Evolutionary conservation across 129 eudicot genomes (phyloP).

Genomic region (Ambrosia trifida): DNA sequence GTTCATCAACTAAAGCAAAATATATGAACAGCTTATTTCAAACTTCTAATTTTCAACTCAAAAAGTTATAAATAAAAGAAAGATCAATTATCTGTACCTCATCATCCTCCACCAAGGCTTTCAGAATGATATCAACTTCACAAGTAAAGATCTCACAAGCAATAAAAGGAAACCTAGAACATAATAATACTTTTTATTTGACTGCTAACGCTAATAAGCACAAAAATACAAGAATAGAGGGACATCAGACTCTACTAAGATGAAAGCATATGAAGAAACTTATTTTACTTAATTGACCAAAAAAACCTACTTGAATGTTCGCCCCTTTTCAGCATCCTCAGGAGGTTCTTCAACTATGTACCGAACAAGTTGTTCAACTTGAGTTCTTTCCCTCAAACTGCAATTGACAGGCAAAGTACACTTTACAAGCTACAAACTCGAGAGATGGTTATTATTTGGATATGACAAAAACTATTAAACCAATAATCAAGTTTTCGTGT

Average conservation of each 20-base stretch:
- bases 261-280: constrained; percentile 15
- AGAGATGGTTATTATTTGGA: background rate
- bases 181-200: constrained; percentile 17
- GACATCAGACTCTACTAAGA: constrained; percentile 15
- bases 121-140: constrained; percentile 89
- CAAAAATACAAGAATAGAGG: constrained; percentile 1
- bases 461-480: constrained; percentile 1
- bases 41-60: constrained; percentile 19
- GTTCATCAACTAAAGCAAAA: constrained; percentile 70
- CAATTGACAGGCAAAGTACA: constrained; percentile 13
- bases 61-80: background rate
- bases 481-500: background rate
- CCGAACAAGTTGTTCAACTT: constrained; percentile 71
- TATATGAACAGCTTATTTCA: constrained; percentile 21
- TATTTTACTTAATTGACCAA: constrained; percentile 7
- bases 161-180: constrained; percentile 82
- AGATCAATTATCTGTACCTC: constrained; percentile 51
- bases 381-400: constrained; percentile 83
- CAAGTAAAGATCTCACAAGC: constrained; percentile 96
- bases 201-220: constrained; percentile 11
- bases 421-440: background rate
- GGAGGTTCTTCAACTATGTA: constrained; percentile 91
- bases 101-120: constrained; percentile 91
- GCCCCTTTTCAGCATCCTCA: constrained; percentile 73
- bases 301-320: constrained; percentile 74